Conservation (phyloP, 2,329 filamentous ascomycete species). For the Sclerotinia spermophila region DNA sequence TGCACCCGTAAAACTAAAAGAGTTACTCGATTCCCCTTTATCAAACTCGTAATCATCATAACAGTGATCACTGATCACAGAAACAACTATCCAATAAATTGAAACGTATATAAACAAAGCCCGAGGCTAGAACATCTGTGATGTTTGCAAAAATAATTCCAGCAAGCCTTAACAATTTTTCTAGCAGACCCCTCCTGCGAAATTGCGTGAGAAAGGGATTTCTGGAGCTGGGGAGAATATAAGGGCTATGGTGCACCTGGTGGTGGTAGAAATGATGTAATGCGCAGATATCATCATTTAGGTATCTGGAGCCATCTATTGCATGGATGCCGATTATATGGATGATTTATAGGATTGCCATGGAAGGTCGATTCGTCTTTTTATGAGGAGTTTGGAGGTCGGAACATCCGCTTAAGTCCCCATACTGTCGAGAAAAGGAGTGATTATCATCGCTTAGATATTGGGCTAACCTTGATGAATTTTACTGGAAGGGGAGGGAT, state of each 20-base stretch:
- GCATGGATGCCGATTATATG: not conserved
- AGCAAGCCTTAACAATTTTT: not conserved
- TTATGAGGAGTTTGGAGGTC: not conserved
- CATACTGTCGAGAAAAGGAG: not conserved
- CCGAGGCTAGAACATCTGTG: not conserved
- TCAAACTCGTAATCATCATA: too few relatives aligned
- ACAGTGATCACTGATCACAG: too few relatives aligned
- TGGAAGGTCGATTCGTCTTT: fast-evolving
- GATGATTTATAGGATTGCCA: not conserved
- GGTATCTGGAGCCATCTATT: not conserved
- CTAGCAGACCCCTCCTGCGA: not conserved
- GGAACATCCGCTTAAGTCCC: not conserved
- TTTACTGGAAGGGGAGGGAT: not conserved
- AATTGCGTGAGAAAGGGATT: not conserved
- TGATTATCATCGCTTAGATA: not conserved
- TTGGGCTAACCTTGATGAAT: not conserved
- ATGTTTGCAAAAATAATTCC: not conserved
- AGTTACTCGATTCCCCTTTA: too few relatives aligned
- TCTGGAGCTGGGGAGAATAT: not conserved
- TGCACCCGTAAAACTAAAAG: too few relatives aligned
- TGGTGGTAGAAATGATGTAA: not conserved
- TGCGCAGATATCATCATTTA: not conserved
- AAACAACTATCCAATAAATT: not conserved
- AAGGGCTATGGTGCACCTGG: too few relatives aligned
- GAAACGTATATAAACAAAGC: not conserved